Percentiles rank a stretch among this genome's conserved stretches.
phyloP scores from a whole-genome alignment of 1,284 basidiomycete species.

The Agroathelia rolfsii region DNA sequence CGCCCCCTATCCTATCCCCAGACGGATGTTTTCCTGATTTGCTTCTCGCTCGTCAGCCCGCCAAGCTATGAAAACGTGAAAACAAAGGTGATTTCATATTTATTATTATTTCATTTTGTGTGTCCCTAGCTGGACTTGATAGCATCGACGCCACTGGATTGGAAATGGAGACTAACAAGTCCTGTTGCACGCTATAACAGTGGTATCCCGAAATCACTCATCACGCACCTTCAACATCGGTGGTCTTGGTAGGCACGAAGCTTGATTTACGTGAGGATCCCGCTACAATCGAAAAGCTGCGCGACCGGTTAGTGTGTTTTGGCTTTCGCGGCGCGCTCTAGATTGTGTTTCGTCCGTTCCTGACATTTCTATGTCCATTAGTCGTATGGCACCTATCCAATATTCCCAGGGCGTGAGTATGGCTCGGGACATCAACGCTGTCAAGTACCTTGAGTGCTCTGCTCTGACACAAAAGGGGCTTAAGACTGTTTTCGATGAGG shows the following conservation, averaged over 20 bases:
- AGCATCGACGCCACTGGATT: constrained; percentile 9
- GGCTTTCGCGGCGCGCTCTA: not conserved
- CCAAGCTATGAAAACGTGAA: constrained; percentile 98
- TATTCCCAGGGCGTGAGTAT: constrained; percentile 88
- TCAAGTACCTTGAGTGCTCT: constrained; percentile 96
- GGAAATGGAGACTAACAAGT: not conserved
- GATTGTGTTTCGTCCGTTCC: constrained; percentile 1
- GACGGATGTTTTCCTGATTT: constrained; percentile 98
- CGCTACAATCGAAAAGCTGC: constrained; percentile 82
- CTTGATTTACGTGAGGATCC: constrained; percentile 95
- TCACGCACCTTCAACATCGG: constrained; percentile 90
- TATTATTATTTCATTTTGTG: not conserved
- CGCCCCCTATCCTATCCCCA: constrained; percentile 98
- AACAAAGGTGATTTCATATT: constrained; percentile 73
- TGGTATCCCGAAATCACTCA: constrained; percentile 97
- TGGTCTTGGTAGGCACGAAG: constrained; percentile 97
- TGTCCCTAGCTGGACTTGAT: constrained; percentile 4
- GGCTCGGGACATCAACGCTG: constrained; percentile 90
- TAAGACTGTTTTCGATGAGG: constrained; percentile 96
- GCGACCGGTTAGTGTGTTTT: constrained; percentile 60
- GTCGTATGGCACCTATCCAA: constrained; percentile 90
- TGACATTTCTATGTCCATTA: constrained; percentile 18
- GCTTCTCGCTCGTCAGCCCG: constrained; percentile 96
- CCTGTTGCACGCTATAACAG: constrained; percentile 32
- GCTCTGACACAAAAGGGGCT: constrained; percentile 96